phyloP scores from a whole-genome alignment of 2,329 filamentous ascomycete species.

The Cordyceps militaris region DNA sequence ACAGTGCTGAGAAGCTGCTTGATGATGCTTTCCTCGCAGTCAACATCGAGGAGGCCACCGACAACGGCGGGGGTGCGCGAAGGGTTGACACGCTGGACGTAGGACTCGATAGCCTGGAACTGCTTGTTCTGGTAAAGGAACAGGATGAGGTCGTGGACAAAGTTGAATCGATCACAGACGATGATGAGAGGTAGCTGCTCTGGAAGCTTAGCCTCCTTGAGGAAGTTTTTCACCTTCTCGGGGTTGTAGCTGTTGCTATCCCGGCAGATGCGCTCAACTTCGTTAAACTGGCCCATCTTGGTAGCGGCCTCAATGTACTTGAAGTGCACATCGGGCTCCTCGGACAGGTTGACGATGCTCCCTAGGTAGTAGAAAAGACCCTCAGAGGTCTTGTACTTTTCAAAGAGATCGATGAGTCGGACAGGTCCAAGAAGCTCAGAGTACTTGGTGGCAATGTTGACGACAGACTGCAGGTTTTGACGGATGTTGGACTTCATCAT shows the following conservation, averaged over 20 bases:
- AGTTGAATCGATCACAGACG: conserved; percentile 98
- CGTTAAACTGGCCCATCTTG: conserved; percentile 84
- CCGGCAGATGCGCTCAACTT: conserved; percentile 94
- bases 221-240: conserved; percentile 97
- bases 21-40: conserved; percentile 95
- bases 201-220: conserved; percentile 87
- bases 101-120: conserved; percentile 97
- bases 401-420: conserved; percentile 83
- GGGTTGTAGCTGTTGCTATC: conserved; percentile 87
- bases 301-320: conserved; percentile 99
- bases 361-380: conserved; percentile 98
- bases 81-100: conserved; percentile 95
- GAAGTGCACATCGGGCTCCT: conserved; percentile 94
- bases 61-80: conserved; percentile 85
- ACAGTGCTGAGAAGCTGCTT: conserved; percentile 84
- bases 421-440: conserved; percentile 88
- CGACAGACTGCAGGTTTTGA: conserved; percentile 89
- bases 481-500: conserved; percentile 97
- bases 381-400: conserved; percentile 96
- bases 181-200: conserved; percentile 97
- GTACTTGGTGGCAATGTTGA: conserved; percentile 95
- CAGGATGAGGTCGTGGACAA: conserved; percentile 91
- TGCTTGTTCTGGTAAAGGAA: conserved; percentile 99
- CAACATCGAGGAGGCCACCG: conserved; percentile 88
- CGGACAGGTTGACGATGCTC: conserved; percentile 93